Evolutionary conservation across 73 alveolate species (phyloP).

Genomic region (Tetrahymena elliotti): DNA sequence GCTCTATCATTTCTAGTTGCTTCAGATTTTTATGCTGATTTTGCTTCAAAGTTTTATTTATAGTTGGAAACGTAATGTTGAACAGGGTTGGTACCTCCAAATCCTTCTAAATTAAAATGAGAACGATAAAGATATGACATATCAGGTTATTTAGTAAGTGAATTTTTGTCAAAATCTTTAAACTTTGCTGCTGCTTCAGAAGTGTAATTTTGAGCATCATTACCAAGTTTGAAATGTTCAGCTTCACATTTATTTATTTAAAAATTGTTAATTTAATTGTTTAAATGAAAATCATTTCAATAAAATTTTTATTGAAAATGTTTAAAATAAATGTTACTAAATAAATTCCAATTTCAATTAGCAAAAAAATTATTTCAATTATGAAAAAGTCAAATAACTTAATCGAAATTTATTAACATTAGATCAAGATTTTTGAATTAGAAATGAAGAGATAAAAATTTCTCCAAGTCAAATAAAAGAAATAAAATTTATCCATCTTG

Average conservation of each 20-base stretch:
- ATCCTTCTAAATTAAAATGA: background rate
- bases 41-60: background rate
- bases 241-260: background rate
- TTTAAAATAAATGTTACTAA: too few species aligned
- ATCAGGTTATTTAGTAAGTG: background rate
- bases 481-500: too few species aligned
- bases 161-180: slow-evolving; percentile 8
- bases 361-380: too few species aligned
- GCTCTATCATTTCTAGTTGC: background rate
- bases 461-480: too few species aligned
- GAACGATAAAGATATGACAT: background rate
- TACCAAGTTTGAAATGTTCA: slow-evolving; percentile 24
- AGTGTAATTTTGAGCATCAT: slow-evolving; percentile 13
- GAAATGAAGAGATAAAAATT: too few species aligned
- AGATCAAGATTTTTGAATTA: too few species aligned
- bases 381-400: too few species aligned
- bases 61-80: background rate
- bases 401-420: too few species aligned
- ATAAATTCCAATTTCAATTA: too few species aligned
- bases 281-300: too few species aligned
- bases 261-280: too few species aligned
- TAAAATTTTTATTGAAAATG: too few species aligned
- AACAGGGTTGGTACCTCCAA: background rate
- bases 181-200: slow-evolving; percentile 39
- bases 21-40: background rate